A percentile compares a stretch with the other conserved stretches of the same genome.
These are phyloP conservation scores for Pelargonium fulgidum DNA, from an alignment of 441 rosid genomes.

Conservation along the genomic window DNA sequence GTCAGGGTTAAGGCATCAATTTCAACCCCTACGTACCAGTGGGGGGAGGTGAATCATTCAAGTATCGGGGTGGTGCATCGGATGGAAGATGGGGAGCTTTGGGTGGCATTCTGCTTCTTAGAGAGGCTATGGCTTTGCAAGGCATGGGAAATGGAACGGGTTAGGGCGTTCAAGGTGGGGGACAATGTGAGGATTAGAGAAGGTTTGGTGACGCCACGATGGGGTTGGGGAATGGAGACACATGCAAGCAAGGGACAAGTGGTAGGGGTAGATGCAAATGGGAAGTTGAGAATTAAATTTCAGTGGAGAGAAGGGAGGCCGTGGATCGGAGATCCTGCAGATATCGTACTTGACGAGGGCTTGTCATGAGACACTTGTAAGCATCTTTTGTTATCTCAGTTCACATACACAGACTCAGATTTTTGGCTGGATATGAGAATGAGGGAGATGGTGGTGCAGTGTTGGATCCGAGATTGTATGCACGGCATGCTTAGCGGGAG, in stretches of 20 bases:
- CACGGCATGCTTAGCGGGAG: slow-evolving; percentile 8
- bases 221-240: slow-evolving; percentile 99
- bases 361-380: background rate
- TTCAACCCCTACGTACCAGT: slow-evolving; percentile 71
- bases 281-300: slow-evolving; percentile 82
- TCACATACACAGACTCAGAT: slow-evolving; percentile 14
- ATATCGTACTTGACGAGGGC: slow-evolving; percentile 60
- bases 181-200: slow-evolving; percentile 76
- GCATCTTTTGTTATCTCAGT: slow-evolving; percentile 13
- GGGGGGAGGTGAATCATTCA: slow-evolving; percentile 92
- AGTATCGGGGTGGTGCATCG: slow-evolving; percentile 89
- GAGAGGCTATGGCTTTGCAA: slow-evolving; percentile 95
- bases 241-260: slow-evolving; percentile 81
- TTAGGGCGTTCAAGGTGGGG: slow-evolving; percentile 67
- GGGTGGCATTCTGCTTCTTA: slow-evolving; percentile 83
- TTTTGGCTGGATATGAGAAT: background rate
- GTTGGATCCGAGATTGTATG: background rate
- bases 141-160: slow-evolving; percentile 72
- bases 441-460: background rate
- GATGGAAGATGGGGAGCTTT: slow-evolving; percentile 68
- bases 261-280: slow-evolving; percentile 92
- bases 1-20: slow-evolving; percentile 63
- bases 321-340: slow-evolving; percentile 98
- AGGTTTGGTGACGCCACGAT: slow-evolving; percentile 72
- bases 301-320: slow-evolving; percentile 97